Percentiles rank a stretch among this genome's conserved stretches.
Conservation (phyloP, 1,139 yeast genomes). For the Pichia sorboxylosa region DNA sequence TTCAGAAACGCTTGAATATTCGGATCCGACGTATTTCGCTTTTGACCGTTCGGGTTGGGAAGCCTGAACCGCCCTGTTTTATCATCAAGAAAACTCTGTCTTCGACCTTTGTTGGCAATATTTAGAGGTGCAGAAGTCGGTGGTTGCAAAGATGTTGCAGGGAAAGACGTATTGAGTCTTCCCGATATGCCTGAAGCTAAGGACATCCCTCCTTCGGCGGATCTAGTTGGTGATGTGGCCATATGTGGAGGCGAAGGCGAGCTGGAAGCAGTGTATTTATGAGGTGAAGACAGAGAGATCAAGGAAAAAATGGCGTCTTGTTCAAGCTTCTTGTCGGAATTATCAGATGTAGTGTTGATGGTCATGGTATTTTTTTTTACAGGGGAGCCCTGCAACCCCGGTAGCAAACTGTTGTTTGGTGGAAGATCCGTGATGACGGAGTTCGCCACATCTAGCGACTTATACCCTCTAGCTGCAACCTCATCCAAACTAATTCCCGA, state of each 20-base stretch:
- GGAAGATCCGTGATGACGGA: neutral
- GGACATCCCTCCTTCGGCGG: too few species aligned
- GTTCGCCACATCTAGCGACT: slow-evolving; percentile 9
- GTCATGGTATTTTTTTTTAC: neutral
- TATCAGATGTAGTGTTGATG: neutral
- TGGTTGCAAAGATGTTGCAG: too few species aligned
- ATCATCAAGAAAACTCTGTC: too few species aligned
- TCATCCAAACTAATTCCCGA: slow-evolving; percentile 15
- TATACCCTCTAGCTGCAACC: slow-evolving; percentile 12
- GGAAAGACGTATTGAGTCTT: too few species aligned
- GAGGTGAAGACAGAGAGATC: slow-evolving; percentile 25
- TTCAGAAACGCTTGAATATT: too few species aligned
- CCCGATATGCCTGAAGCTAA: too few species aligned
- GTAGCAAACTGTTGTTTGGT: slow-evolving; percentile 1
- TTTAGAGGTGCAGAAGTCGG: too few species aligned
- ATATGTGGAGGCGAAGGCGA: slow-evolving; percentile 17
- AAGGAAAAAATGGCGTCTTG: slow-evolving; percentile 26
- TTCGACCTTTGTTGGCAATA: too few species aligned
- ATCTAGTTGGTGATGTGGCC: slow-evolving; percentile 6
- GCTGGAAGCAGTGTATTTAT: slow-evolving; percentile 17
- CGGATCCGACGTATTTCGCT: too few species aligned
- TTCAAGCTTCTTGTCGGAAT: slow-evolving; percentile 16
- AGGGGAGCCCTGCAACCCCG: neutral
- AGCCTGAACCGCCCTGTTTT: too few species aligned
- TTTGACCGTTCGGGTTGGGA: too few species aligned